These are phyloP conservation scores for Salicornia ramosissima DNA, from an alignment of 148 eudicot genomes.

Conservation along the genomic window DNA sequence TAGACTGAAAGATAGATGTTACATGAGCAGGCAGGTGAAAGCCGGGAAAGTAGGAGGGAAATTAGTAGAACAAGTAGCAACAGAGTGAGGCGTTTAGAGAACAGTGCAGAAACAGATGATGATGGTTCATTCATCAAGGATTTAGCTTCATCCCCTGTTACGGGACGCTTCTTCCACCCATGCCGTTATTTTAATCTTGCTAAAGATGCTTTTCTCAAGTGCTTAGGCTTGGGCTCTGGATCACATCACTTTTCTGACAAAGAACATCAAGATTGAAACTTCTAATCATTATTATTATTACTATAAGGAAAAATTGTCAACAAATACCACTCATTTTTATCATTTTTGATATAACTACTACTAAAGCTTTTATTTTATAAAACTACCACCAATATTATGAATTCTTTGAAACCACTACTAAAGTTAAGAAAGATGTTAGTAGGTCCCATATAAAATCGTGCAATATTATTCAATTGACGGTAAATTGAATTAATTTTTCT, in stretches of 20 bases:
- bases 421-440: no score
- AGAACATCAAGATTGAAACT: conserved; percentile 32
- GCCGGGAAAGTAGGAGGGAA: conserved; percentile 18
- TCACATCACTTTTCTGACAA: conserved; percentile 14
- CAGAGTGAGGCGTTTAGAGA: conserved; percentile 27
- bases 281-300: no score
- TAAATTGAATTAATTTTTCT: no score
- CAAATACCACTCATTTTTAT: no score
- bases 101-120: conserved; percentile 34
- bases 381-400: no score
- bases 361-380: no score
- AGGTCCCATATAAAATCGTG: no score
- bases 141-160: conserved; percentile 12
- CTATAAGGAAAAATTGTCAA: no score
- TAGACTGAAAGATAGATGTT: neutral
- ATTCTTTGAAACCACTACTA: no score
- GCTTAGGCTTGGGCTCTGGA: conserved; percentile 41
- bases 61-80: conserved; percentile 24
- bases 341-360: no score
- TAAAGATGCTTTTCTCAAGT: conserved; percentile 62
- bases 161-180: conserved; percentile 35
- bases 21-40: conserved; percentile 28
- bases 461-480: no score
- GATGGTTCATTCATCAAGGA: conserved; percentile 28
- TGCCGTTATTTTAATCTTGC: conserved; percentile 48